Conservation (phyloP, 2,329 filamentous ascomycete genomes). For the Exophiala aquamarina region DNA sequence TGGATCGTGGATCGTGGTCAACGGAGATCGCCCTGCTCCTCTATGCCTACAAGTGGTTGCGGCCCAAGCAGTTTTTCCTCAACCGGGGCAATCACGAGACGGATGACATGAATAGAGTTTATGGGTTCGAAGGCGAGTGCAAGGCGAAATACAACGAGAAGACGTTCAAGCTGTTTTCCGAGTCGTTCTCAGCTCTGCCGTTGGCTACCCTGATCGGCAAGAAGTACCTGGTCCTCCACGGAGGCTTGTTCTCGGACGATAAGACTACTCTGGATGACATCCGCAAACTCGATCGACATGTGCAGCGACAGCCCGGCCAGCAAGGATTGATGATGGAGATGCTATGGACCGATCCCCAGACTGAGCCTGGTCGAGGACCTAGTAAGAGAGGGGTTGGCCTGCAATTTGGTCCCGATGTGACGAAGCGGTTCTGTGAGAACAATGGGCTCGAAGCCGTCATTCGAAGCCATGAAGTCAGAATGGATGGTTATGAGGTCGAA, state of each 20-base stretch:
- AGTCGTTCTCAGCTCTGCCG: slow-evolving; percentile 92
- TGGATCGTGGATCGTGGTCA: slow-evolving; percentile 96
- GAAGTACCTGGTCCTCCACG: slow-evolving; percentile 30
- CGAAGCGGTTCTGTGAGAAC: slow-evolving; percentile 92
- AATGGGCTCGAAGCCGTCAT: slow-evolving; percentile 95
- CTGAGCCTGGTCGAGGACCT: slow-evolving; percentile 79
- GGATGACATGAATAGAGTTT: slow-evolving; percentile 98
- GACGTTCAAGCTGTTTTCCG: slow-evolving; percentile 95
- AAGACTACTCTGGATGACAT: slow-evolving; percentile 90
- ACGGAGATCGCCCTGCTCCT: slow-evolving; percentile 92
- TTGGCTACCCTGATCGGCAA: slow-evolving; percentile 83
- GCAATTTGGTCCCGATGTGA: slow-evolving; percentile 95
- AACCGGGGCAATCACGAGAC: slow-evolving; percentile 99
- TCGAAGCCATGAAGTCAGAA: slow-evolving; percentile 94
- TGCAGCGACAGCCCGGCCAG: slow-evolving; percentile 89
- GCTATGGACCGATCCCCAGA: slow-evolving; percentile 97
- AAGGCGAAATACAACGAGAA: slow-evolving; percentile 97
- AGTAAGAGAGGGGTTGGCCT: slow-evolving; percentile 96
- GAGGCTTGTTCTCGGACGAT: slow-evolving; percentile 52
- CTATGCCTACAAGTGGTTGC: slow-evolving; percentile 96
- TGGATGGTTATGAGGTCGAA: slow-evolving; percentile 99
- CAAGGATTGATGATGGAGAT: slow-evolving; percentile 99
- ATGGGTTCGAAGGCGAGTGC: slow-evolving; percentile 98
- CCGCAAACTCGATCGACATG: slow-evolving; percentile 85
- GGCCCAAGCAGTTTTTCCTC: slow-evolving; percentile 84